Evolutionary conservation across 176 grass and related monocot species (phyloP).

Genomic region (Tillandsia fasciculata): DNA sequence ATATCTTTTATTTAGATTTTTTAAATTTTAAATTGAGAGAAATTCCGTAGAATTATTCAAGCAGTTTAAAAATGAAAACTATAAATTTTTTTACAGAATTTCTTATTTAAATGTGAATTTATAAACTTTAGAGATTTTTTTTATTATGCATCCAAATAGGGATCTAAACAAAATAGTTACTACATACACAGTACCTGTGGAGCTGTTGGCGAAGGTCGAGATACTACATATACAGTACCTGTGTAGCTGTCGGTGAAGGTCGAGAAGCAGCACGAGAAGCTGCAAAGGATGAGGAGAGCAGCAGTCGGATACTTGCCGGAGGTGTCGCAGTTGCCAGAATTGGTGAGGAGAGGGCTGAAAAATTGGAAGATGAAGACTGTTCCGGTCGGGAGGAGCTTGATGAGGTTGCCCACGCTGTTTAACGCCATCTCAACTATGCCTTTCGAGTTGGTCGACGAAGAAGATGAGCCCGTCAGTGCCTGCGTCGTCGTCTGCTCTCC

Average conservation of each 20-base stretch:
- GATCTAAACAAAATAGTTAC: no score
- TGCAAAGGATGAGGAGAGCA: constrained; percentile 25
- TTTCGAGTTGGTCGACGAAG: neutral
- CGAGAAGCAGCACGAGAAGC: constrained; percentile 49
- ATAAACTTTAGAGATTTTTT: no score
- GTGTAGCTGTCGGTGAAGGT: constrained; percentile 66
- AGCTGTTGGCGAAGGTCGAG: constrained; percentile 68
- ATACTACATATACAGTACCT: constrained; percentile 11
- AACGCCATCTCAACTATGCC: constrained; percentile 38
- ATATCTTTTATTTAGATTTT: no score
- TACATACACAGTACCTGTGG: constrained; percentile 11
- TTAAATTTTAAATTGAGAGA: no score
- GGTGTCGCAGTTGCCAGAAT: constrained; percentile 29
- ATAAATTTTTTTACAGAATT: no score
- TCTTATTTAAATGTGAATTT: no score
- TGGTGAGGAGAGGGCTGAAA: constrained; percentile 53
- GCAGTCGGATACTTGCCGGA: constrained; percentile 36
- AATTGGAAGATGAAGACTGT: constrained; percentile 70
- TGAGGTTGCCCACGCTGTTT: constrained; percentile 47
- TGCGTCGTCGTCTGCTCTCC: neutral
- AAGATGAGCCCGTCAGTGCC: neutral
- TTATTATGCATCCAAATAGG: no score
- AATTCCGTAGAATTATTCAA: no score
- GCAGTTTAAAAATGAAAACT: no score
- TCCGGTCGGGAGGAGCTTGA: constrained; percentile 55